A percentile compares a stretch with the other conserved stretches of the same genome.
These are phyloP conservation scores for Nakazawaea laoshanensis DNA, from an alignment of 805 yeast genomes.

Conservation along the genomic window DNA sequence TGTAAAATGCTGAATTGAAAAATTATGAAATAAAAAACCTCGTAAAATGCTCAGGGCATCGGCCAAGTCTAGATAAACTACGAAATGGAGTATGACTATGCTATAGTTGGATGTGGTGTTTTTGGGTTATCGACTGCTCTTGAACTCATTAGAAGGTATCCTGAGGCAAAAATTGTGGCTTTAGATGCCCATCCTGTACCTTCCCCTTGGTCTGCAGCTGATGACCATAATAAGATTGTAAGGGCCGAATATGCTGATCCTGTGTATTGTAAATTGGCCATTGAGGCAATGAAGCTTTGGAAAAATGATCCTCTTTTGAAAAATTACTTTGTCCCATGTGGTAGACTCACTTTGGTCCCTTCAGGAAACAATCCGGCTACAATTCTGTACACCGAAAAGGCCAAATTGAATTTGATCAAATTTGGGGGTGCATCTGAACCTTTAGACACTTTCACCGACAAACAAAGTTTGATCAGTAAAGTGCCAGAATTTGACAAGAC, in stretches of 20 bases:
- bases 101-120: constrained; percentile 24
- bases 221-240: constrained; percentile 24
- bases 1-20: too few relatives aligned
- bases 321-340: constrained; percentile 17
- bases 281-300: constrained; percentile 23
- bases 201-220: constrained; percentile 23
- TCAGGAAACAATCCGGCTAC: constrained; percentile 14
- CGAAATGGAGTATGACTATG: constrained; percentile 3
- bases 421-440: constrained; percentile 18
- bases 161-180: constrained; percentile 13
- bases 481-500: constrained; percentile 15
- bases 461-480: constrained; percentile 13
- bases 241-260: constrained; percentile 23
- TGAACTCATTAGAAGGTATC: constrained; percentile 14
- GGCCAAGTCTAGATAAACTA: not conserved
- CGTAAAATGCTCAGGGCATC: not conserved
- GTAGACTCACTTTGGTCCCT: constrained; percentile 24
- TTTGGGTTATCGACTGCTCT: constrained; percentile 25
- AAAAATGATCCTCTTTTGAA: constrained; percentile 17
- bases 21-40: too few relatives aligned
- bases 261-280: constrained; percentile 19
- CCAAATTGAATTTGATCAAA: constrained; percentile 16
- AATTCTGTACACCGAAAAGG: constrained; percentile 17
- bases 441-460: constrained; percentile 13
- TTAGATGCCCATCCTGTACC: constrained; percentile 23